Percentiles rank a stretch among this genome's conserved stretches.
Conservation (phyloP, 768 basidiomycete species). For the Brasilioporus rufonigricans region DNA sequence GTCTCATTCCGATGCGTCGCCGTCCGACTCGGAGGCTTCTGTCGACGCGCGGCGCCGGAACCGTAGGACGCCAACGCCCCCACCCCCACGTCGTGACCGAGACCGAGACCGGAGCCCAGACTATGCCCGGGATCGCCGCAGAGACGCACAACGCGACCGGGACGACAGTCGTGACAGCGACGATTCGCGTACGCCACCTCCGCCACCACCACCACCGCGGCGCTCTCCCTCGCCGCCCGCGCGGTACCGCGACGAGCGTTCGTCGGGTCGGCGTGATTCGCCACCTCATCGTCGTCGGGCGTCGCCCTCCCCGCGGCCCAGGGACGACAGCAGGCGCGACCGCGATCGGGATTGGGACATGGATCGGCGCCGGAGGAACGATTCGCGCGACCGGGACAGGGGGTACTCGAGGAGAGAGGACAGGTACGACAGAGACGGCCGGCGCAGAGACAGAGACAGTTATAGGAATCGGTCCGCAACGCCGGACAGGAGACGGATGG, state of each 20-base stretch:
- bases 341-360: slow-evolving; percentile 24
- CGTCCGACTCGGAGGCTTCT: slow-evolving; percentile 38
- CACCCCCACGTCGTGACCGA: too few species aligned
- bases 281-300: slow-evolving; percentile 22
- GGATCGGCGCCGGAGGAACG: slow-evolving; percentile 26
- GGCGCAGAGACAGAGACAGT: slow-evolving; percentile 23
- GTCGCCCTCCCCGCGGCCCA: slow-evolving; percentile 24
- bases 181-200: slow-evolving; percentile 35
- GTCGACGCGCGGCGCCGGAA: slow-evolving; percentile 28
- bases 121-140: slow-evolving; percentile 19
- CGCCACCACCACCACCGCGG: slow-evolving; percentile 34
- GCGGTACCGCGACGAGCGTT: slow-evolving; percentile 25
- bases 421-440: slow-evolving; percentile 21
- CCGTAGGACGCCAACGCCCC: slow-evolving; percentile 35
- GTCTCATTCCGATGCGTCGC: slow-evolving; percentile 38
- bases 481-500: slow-evolving; percentile 21
- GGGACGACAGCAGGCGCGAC: slow-evolving; percentile 19
- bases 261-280: slow-evolving; percentile 23
- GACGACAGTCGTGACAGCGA: slow-evolving; percentile 26
- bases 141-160: slow-evolving; percentile 14
- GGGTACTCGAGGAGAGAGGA: slow-evolving; percentile 19
- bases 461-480: slow-evolving; percentile 24
- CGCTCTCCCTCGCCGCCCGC: slow-evolving; percentile 27
- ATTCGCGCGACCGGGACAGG: slow-evolving; percentile 25
- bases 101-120: slow-evolving; percentile 25